phyloP scores from a whole-genome alignment of 805 yeast genomes.

The Teunomyces aglyptinius region DNA sequence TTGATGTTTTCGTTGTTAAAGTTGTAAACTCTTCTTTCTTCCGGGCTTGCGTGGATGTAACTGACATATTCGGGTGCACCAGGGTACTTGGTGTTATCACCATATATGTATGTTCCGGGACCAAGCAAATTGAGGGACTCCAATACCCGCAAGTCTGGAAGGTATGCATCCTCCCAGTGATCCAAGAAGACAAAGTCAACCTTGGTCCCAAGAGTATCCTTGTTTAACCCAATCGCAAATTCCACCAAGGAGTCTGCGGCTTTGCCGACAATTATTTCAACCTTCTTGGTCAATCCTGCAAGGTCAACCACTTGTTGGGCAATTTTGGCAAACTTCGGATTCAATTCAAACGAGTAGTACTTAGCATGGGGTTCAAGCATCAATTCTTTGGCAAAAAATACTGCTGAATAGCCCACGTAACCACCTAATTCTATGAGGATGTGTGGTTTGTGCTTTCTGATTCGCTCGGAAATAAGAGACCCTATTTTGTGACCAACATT shows the following conservation, averaged over 20 bases:
- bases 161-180: slow-evolving; percentile 37
- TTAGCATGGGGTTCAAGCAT: slow-evolving; percentile 21
- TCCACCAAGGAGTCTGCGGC: slow-evolving; percentile 27
- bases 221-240: slow-evolving; percentile 18
- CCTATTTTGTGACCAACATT: slow-evolving; percentile 33
- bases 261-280: slow-evolving; percentile 32
- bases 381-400: slow-evolving; percentile 29
- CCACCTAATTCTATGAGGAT: slow-evolving; percentile 33
- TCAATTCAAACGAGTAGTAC: slow-evolving; percentile 34
- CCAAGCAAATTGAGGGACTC: slow-evolving; percentile 39
- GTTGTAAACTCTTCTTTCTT: slow-evolving; percentile 33
- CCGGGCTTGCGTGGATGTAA: slow-evolving; percentile 39
- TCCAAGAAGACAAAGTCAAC: slow-evolving; percentile 41
- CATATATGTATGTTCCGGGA: slow-evolving; percentile 38
- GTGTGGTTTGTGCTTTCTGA: slow-evolving; percentile 21
- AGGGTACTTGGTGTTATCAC: slow-evolving; percentile 35
- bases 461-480: slow-evolving; percentile 20
- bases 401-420: slow-evolving; percentile 38
- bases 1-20: slow-evolving; percentile 19
- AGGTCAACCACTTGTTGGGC: slow-evolving; percentile 27
- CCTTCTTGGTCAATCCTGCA: slow-evolving; percentile 31
- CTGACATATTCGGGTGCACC: slow-evolving; percentile 40
- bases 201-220: slow-evolving; percentile 14
- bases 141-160: slow-evolving; percentile 41
- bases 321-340: slow-evolving; percentile 28